Percentiles rank a stretch among this genome's conserved stretches.
Conservation (phyloP, 345 rosid genomes). For the Linum trigynum region DNA sequence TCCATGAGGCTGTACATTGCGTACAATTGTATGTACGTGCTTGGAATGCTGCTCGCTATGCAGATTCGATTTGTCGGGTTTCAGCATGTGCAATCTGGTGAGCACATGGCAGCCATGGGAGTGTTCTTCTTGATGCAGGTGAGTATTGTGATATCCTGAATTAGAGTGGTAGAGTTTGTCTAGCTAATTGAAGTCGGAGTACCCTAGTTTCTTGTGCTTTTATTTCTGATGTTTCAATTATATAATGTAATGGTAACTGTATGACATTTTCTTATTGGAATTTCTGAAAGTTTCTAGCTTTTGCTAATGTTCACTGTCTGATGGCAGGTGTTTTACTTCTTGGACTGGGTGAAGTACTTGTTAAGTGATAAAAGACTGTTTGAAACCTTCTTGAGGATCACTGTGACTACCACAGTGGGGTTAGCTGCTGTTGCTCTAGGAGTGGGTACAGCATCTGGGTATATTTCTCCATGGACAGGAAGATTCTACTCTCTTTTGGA, state of each 20-base stretch:
- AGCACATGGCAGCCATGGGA: slow-evolving; percentile 99
- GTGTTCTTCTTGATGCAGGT: slow-evolving; percentile 98
- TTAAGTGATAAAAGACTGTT: slow-evolving; percentile 74
- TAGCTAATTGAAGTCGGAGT: not conserved
- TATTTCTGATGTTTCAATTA: not conserved
- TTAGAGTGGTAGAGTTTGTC: not conserved
- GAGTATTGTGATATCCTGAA: not conserved
- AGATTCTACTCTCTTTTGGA: slow-evolving; percentile 92
- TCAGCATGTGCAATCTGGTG: slow-evolving; percentile 98
- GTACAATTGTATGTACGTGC: slow-evolving; percentile 76
- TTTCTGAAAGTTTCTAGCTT: not conserved
- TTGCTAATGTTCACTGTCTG: not conserved
- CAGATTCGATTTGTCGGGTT: slow-evolving; percentile 97
- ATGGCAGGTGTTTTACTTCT: slow-evolving; percentile 78
- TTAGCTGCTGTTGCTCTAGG: slow-evolving; percentile 74
- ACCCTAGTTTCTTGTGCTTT: not conserved
- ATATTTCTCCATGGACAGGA: slow-evolving; percentile 99
- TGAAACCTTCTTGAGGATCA: slow-evolving; percentile 77
- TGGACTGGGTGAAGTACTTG: slow-evolving; percentile 86
- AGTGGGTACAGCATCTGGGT: slow-evolving; percentile 88
- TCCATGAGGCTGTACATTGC: slow-evolving; percentile 91
- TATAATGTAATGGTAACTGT: not conserved
- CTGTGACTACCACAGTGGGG: slow-evolving; percentile 62
- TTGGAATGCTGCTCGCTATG: slow-evolving; percentile 99
- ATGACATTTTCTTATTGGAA: not conserved